These are phyloP conservation scores for Fusarium bactridioides DNA, from an alignment of 2,329 filamentous ascomycete genomes.

Conservation along the genomic window DNA sequence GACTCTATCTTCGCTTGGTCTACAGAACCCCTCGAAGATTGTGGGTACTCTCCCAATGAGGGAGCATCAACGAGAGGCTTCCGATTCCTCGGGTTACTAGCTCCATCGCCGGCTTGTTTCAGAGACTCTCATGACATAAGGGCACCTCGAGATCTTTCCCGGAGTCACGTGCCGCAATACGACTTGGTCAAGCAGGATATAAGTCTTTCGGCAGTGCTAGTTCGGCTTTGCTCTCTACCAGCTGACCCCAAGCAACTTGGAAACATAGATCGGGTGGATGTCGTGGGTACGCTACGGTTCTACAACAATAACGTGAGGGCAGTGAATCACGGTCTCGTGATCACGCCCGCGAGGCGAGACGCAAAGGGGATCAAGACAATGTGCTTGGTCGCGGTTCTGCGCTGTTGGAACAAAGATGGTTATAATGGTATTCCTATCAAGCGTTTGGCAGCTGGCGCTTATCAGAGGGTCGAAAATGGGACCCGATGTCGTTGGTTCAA, in stretches of 20 bases:
- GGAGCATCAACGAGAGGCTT: background rate
- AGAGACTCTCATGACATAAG: constrained; percentile 2
- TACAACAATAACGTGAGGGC: constrained; percentile 4
- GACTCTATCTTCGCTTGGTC: constrained; percentile 14
- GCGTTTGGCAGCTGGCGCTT: background rate
- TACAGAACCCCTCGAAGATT: background rate
- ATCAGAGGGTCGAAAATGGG: constrained; percentile 9
- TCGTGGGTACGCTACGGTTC: background rate
- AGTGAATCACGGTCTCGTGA: constrained; percentile 4
- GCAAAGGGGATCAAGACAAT: constrained; percentile 7
- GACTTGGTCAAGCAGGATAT: constrained; percentile 10
- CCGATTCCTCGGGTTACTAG: background rate
- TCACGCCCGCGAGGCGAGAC: background rate
- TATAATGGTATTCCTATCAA: constrained; percentile 14
- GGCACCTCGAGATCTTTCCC: background rate
- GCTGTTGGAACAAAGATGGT: constrained; percentile 11
- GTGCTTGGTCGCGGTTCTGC: background rate
- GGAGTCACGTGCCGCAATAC: background rate
- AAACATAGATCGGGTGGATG: background rate
- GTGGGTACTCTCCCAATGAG: background rate
- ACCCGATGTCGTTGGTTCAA: constrained; percentile 11
- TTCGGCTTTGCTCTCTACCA: constrained; percentile 1
- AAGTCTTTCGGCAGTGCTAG: background rate
- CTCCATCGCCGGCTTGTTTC: constrained; percentile 1
- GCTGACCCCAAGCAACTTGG: background rate